Conservation (phyloP, 164 flowering plant genomes). For the Dillenia turbinata region DNA sequence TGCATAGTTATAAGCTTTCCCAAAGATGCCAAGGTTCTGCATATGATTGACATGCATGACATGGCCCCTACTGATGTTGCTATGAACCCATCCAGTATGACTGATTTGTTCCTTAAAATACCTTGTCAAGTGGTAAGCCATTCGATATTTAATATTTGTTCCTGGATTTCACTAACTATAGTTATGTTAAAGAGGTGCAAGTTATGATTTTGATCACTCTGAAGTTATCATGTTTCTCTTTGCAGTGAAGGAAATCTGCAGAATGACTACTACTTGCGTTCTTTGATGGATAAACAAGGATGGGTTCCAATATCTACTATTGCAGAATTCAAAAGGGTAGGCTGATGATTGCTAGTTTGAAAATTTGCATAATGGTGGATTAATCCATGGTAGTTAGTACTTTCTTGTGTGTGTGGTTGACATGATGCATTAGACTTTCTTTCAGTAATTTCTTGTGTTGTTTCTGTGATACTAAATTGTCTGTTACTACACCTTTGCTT, state of each 20-base stretch:
- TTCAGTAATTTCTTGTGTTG: neutral
- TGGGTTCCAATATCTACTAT: conserved; percentile 75
- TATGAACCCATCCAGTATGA: no score
- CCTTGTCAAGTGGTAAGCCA: no score
- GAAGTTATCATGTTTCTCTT: conserved; percentile 9
- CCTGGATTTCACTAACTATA: no score
- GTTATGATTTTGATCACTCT: no score
- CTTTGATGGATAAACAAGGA: conserved; percentile 82
- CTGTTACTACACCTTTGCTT: neutral
- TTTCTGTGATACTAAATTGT: neutral
- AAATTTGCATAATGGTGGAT: no score
- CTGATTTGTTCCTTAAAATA: no score
- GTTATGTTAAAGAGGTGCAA: no score
- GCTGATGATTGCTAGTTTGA: neutral
- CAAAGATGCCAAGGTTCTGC: no score
- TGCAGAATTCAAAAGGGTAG: conserved; percentile 86
- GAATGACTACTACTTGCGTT: conserved; percentile 60
- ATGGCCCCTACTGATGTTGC: no score
- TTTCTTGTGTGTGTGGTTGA: neutral
- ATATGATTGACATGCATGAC: no score
- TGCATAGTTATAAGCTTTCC: no score
- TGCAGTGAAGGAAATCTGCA: conserved; percentile 83
- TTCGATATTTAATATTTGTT: no score
- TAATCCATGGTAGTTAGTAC: neutral
- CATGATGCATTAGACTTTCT: neutral